Base-by-base conservation (phyloP, 2,329 filamentous ascomycete genomes). In the Alternaria infectoria region DNA sequence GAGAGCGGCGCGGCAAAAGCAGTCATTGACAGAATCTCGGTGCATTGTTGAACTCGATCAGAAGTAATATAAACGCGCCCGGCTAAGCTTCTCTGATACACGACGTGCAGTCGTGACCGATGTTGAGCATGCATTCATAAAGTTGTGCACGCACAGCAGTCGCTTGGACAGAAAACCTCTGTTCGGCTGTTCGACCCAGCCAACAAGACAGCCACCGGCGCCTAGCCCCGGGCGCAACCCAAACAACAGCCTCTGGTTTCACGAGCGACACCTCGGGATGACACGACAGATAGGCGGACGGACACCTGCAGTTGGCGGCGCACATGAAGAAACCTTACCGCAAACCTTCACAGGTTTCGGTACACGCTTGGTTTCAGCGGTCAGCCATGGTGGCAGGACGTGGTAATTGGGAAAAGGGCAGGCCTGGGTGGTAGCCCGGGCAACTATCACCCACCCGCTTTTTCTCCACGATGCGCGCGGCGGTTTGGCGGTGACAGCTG, bases 401-500 rank as follows among this genome's bases (percentile, higher is more conserved):
- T 40, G 36, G 49, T 21, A 52, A 17, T 15, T 36, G 49, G 17
- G 5, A 21, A 36, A 52, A 21, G 30, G 36, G n/a, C 36, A 40
- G 36, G 36, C 36, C 36, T 45, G 43, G 43, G 43, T 19, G 43
- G 43, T 45, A 21, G 43, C 36, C 36, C 43, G 54, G 54, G 54
- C 54, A 56, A 56, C 43, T 46, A 56, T 56, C 43, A 47, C 17
- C 43, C 54, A 25, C 19, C 54, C 54, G 26, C 43, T 46, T 56
- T 47, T 36, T 56, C 54, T 47, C 54, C 54, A 56, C 43, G 54
- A 56, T 56, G 54, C 43, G 54, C 43, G 26, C 36, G 15, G 43
- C 43, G 26, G 43, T 36, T 13, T 52, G 30, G 49, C 49, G 49
- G 49, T 40, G 49, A 52, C 49, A 52, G 49, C 21, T 52, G 49